phyloP scores from a whole-genome alignment of 306 rosid genomes.

The Quercus cerris region DNA sequence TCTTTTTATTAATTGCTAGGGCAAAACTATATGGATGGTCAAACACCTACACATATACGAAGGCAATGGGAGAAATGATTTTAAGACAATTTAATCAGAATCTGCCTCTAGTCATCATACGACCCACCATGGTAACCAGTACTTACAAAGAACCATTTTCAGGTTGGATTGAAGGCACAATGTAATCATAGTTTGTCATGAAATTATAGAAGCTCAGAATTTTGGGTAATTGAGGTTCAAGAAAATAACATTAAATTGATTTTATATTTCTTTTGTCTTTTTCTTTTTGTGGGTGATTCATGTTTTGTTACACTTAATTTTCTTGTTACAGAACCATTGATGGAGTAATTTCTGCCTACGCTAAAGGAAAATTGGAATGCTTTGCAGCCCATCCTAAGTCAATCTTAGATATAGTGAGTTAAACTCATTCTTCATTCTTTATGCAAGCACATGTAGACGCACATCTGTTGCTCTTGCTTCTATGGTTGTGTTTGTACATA shows the following conservation, averaged over 20 bases:
- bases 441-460: not conserved
- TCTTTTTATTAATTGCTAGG: not conserved
- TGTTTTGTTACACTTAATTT: not conserved
- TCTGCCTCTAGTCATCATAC: constrained; percentile 22
- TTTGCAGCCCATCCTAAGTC: constrained; percentile 29
- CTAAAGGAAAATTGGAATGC: constrained; percentile 36
- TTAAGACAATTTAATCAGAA: constrained; percentile 9
- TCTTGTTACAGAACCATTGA: constrained; percentile 42
- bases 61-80: constrained; percentile 54
- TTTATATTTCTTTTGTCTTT: not conserved
- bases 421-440: not conserved
- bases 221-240: not conserved
- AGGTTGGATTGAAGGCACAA: constrained; percentile 45
- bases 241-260: not conserved
- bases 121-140: constrained; percentile 25
- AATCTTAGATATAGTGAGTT: constrained; percentile 37
- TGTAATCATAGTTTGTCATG: constrained; percentile 3
- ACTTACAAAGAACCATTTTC: constrained; percentile 40
- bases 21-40: constrained; percentile 48
- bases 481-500: not conserved
- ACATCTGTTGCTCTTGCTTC: not conserved
- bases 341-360: constrained; percentile 18
- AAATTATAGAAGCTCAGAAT: not conserved
- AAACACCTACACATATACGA: constrained; percentile 39
- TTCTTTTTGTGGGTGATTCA: not conserved